Base-by-base conservation (phyloP, 768 basidiomycete species). In the Boletus tomentosulus region DNA sequence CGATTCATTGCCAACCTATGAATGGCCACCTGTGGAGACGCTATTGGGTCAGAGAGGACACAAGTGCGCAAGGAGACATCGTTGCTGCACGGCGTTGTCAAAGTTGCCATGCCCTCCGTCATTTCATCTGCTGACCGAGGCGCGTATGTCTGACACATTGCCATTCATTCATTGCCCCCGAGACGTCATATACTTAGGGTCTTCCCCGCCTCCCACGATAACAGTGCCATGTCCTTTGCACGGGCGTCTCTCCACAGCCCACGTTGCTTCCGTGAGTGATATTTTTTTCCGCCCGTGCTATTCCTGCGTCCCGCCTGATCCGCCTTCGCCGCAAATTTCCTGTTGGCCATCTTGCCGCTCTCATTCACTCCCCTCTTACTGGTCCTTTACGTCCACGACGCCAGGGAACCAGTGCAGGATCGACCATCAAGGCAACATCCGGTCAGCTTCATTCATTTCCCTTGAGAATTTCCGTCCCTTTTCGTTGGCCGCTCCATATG, bases 391-490 rank as follows among this genome's bases (percentile, higher is more conserved):
- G 53, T 50, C 31, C 35, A 9, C 38, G 6, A 42, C 24, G 3
- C 10, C 37, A 34, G 22, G 19, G 35, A 54, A 47, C 53, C 51
- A 54, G 57, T 51, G 41, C 45, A 31, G 43, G 63, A 67, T 63
- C 56, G 60, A 56, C 59, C 55, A 57, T 66, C 62, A 57, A 55
- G 50, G 55, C 35, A 56, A 46, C 38, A 13, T 42, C 52, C 51
- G 66, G 66, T 67, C 15, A 52, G 66, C 34, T 57, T 53, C 59
- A 50, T 66, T 67, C 60, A 66, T 66, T 60, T 66, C 58, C 43
- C 49, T 16, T 35, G 39, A n/a, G 22, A 53, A 56, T 55, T 48
- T 47, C 59, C 58, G 57, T 48, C 54, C 22, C 57, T 55, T 27
- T 50, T 51, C 49, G 42, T 52, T 53, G 38, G 34, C 27, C 35